Percentiles rank a stretch among this genome's conserved stretches.
Conservation (phyloP, 768 basidiomycete species). For the Trametes maxima region DNA sequence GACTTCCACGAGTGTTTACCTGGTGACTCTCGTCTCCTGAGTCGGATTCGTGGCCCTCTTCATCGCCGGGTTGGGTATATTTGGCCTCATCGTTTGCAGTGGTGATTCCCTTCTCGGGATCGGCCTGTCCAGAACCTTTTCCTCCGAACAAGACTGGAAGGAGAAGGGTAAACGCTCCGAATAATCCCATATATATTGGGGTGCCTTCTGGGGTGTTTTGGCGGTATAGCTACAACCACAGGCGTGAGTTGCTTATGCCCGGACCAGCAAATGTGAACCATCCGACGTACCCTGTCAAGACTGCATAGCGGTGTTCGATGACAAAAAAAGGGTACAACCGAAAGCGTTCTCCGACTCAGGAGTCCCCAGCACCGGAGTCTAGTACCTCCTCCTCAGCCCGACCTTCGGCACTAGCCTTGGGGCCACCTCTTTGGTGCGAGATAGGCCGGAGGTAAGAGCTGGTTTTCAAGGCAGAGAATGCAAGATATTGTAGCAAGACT, state of each 20-base stretch:
- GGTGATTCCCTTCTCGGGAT: constrained; percentile 1
- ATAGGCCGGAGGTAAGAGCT: too few species aligned
- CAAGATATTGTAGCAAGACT: not conserved
- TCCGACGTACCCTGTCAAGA: not conserved
- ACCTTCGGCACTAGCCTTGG: too few species aligned
- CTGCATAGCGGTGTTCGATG: not conserved
- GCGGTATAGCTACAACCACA: not conserved
- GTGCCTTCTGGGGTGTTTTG: too few species aligned
- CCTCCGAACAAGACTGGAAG: not conserved
- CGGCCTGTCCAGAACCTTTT: not conserved
- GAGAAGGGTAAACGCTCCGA: not conserved
- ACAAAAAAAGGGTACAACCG: too few species aligned
- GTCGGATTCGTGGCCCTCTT: not conserved
- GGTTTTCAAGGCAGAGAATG: not conserved
- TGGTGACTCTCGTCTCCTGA: not conserved
- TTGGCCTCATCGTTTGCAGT: not conserved
- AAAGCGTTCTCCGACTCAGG: too few species aligned
- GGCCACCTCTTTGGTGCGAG: too few species aligned
- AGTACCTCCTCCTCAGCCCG: too few species aligned
- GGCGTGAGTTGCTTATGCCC: not conserved
- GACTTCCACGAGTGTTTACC: not conserved
- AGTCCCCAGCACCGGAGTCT: too few species aligned
- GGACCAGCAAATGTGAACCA: not conserved
- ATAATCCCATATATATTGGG: not conserved
- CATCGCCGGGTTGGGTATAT: not conserved